Conservation (phyloP, 192 early-diverging fungal genomes). For the Entomortierella parvispora region DNA sequence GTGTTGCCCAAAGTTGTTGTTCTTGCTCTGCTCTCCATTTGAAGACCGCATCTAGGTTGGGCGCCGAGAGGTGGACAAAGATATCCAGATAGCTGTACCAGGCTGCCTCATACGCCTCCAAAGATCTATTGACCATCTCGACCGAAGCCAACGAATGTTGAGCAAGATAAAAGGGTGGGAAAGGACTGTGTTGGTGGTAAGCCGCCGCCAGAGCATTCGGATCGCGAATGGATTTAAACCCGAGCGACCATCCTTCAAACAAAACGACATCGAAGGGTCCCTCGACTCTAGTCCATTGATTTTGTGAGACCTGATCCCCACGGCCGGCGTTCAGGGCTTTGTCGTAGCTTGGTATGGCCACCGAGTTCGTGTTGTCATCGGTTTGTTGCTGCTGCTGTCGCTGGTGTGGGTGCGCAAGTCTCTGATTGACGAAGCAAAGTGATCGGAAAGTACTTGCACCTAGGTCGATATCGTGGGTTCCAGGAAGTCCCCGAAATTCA, state of each 20-base stretch:
- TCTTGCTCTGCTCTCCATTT: slow-evolving; percentile 93
- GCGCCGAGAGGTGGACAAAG: slow-evolving; percentile 76
- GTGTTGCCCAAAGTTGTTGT: slow-evolving; percentile 59
- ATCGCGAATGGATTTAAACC: slow-evolving; percentile 75
- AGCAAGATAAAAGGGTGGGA: slow-evolving; percentile 22
- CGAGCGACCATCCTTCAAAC: slow-evolving; percentile 94
- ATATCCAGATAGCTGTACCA: slow-evolving; percentile 79
- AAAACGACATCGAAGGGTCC: slow-evolving; percentile 82
- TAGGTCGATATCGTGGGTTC: slow-evolving; percentile 87
- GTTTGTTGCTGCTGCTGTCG: not conserved
- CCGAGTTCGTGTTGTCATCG: not conserved
- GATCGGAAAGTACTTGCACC: slow-evolving; percentile 61
- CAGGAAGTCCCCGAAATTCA: slow-evolving; percentile 86
- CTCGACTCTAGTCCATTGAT: slow-evolving; percentile 64
- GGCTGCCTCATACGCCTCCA: slow-evolving; percentile 64
- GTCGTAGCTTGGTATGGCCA: slow-evolving; percentile 79
- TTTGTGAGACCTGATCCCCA: slow-evolving; percentile 77
- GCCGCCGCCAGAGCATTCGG: slow-evolving; percentile 8
- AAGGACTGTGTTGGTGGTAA: slow-evolving; percentile 16
- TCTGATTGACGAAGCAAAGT: slow-evolving; percentile 49
- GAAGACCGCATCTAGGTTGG: slow-evolving; percentile 74
- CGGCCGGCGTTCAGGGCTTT: slow-evolving; percentile 80
- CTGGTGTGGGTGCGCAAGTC: not conserved
- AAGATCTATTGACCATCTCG: slow-evolving; percentile 54
- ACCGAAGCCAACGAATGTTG: slow-evolving; percentile 58